Conservation (phyloP, 1,139 yeast genomes). For the Geotrichum klebahnii region DNA sequence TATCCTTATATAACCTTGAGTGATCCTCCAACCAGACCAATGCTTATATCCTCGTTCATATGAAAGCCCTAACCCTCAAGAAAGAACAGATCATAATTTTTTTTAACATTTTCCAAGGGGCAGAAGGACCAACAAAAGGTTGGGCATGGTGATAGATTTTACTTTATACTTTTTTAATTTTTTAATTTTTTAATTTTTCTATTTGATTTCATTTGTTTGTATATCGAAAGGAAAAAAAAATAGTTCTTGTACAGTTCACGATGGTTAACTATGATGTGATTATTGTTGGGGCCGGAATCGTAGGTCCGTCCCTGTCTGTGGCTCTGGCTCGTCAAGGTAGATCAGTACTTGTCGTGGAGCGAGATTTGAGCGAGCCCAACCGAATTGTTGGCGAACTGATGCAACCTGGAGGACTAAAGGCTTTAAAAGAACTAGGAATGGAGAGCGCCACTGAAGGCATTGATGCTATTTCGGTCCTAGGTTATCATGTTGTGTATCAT, state of each 20-base stretch:
- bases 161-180: too few species aligned
- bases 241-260: background rate
- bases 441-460: constrained; percentile 72
- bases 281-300: constrained; percentile 91
- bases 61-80: too few species aligned
- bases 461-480: constrained; percentile 71
- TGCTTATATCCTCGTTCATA: too few species aligned
- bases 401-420: constrained; percentile 92
- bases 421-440: constrained; percentile 78
- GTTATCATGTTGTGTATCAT: constrained; percentile 72
- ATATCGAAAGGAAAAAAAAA: background rate
- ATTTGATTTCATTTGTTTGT: background rate
- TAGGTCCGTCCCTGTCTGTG: constrained; percentile 90
- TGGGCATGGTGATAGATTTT: too few species aligned
- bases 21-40: too few species aligned
- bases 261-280: constrained; percentile 50
- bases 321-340: constrained; percentile 89
- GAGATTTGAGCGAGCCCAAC: constrained; percentile 90
- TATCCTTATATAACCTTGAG: too few species aligned
- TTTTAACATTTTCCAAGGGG: background rate
- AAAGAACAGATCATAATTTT: background rate
- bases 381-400: constrained; percentile 94
- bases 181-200: background rate
- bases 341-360: constrained; percentile 57
- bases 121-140: too few species aligned